Evolutionary conservation across 2,329 filamentous ascomycete genomes (phyloP).

Genomic region (Alternaria triticimaculans): DNA sequence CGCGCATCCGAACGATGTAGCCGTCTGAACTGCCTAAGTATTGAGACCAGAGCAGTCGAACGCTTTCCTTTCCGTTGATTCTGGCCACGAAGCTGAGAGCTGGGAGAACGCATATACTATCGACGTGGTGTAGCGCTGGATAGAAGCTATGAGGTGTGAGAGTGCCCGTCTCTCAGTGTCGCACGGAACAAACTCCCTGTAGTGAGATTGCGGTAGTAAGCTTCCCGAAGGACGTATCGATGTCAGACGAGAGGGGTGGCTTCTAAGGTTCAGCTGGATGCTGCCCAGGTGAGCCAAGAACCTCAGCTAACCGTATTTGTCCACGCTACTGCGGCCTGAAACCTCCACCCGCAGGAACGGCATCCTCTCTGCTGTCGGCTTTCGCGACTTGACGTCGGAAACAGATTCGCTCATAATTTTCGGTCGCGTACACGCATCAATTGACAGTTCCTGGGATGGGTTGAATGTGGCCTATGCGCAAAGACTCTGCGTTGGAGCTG

Average conservation of each 20-base stretch:
- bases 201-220: too few relatives aligned
- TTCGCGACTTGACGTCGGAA: not conserved
- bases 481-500: not conserved
- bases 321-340: not conserved
- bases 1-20: too few relatives aligned
- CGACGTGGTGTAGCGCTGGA: not conserved
- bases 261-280: not conserved
- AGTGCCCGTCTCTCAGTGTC: not conserved
- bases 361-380: not conserved
- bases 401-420: not conserved
- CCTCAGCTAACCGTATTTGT: not conserved
- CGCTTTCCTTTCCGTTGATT: too few relatives aligned
- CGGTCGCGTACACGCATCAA: not conserved
- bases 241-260: not conserved
- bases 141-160: too few relatives aligned
- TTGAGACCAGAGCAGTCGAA: too few relatives aligned
- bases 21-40: too few relatives aligned
- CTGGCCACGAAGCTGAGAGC: too few relatives aligned
- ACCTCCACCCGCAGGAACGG: not conserved
- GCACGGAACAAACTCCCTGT: fast-evolving
- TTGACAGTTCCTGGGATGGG: not conserved
- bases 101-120: too few relatives aligned
- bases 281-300: not conserved
- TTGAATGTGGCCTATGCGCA: not conserved
- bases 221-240: not conserved